Evolutionary conservation across 805 yeast species (phyloP).

Genomic region (Kluyveromyces nonfermentans): DNA sequence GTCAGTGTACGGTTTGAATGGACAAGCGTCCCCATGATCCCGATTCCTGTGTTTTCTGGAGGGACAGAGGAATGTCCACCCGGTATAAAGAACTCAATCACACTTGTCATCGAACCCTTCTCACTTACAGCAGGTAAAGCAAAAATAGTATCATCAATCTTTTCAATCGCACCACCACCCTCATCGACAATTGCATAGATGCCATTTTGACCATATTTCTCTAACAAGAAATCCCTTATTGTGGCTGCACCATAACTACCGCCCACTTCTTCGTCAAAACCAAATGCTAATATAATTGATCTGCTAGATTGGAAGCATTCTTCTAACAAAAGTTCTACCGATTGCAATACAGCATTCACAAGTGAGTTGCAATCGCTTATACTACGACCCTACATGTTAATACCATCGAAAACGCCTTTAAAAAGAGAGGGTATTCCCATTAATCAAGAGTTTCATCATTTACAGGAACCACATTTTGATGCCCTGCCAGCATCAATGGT

Average conservation of each 20-base stretch:
- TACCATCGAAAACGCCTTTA: constrained; percentile 53
- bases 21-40: constrained; percentile 50
- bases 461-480: constrained; percentile 72
- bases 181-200: constrained; percentile 59
- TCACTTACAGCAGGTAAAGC: constrained; percentile 41
- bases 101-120: constrained; percentile 33
- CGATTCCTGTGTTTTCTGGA: constrained; percentile 67
- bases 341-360: constrained; percentile 49
- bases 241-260: constrained; percentile 50
- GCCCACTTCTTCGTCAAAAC: constrained; percentile 64
- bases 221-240: constrained; percentile 35
- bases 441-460: constrained; percentile 40
- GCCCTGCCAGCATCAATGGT: constrained; percentile 62
- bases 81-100: constrained; percentile 37
- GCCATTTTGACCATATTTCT: constrained; percentile 48
- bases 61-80: constrained; percentile 73
- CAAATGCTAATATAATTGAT: constrained; percentile 51
- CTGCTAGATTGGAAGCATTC: constrained; percentile 42
- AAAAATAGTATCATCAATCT: constrained; percentile 33
- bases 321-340: constrained; percentile 40
- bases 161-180: constrained; percentile 31
- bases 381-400: constrained; percentile 57
- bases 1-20: constrained; percentile 37
- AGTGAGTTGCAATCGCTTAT: constrained; percentile 58
- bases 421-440: constrained; percentile 69